These are phyloP conservation scores for Mangifera indica DNA, from an alignment of 345 rosid genomes.

Conservation along the genomic window DNA sequence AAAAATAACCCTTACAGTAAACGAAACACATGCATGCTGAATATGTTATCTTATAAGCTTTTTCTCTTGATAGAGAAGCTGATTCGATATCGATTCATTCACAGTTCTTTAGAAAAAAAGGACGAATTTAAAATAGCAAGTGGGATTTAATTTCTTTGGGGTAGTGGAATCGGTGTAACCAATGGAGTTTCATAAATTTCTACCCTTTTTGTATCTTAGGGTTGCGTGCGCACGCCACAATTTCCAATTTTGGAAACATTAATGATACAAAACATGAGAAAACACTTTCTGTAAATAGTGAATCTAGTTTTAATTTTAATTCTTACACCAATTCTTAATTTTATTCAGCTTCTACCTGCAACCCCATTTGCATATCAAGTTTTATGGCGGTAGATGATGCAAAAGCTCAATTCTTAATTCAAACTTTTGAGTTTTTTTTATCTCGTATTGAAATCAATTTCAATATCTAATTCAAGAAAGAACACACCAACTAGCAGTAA, in stretches of 20 bases:
- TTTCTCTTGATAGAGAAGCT: neutral
- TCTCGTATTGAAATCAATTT: no score
- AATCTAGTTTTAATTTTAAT: neutral
- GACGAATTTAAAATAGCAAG: neutral
- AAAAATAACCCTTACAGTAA: neutral
- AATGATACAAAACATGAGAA: neutral
- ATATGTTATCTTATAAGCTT: neutral
- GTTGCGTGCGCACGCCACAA: slow-evolving; percentile 3
- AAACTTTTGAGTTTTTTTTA: no score
- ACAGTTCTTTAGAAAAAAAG: no score
- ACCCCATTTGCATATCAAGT: neutral
- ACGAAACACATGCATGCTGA: neutral
- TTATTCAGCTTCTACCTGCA: neutral
- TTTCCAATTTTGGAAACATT: slow-evolving; percentile 22
- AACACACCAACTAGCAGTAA: no score
- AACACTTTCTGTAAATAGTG: neutral
- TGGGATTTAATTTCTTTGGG: neutral
- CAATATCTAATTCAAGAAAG: no score
- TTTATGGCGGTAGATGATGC: no score
- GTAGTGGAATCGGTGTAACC: neutral
- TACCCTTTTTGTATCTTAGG: neutral
- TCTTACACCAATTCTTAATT: neutral
- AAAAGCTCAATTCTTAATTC: no score
- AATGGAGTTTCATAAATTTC: neutral
- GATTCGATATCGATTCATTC: no score